Conservation (phyloP, 2,329 filamentous ascomycete genomes). For the Pseudogymnoascus sp. region DNA sequence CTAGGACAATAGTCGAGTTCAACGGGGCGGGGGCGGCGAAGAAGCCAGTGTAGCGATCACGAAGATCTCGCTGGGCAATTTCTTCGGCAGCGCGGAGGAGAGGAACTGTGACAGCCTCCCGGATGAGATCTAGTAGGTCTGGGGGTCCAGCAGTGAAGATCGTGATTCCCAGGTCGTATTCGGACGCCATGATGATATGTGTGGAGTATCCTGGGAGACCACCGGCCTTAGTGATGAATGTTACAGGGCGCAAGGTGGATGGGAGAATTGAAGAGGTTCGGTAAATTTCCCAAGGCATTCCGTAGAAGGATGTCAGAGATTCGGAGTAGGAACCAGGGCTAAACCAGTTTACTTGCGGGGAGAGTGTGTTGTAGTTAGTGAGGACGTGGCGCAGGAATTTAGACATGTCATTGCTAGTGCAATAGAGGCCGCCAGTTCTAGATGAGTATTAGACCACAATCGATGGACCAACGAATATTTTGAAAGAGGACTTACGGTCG, state of each 20-base stretch:
- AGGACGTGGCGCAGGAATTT: constrained; percentile 35
- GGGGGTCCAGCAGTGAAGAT: constrained; percentile 24
- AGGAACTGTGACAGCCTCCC: background rate
- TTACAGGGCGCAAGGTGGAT: constrained; percentile 30
- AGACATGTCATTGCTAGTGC: constrained; percentile 30
- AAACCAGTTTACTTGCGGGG: constrained; percentile 28
- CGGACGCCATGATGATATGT: constrained; percentile 32
- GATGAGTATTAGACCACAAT: background rate
- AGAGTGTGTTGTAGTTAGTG: constrained; percentile 33
- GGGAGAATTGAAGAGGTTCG: constrained; percentile 32
- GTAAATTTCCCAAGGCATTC: constrained; percentile 40
- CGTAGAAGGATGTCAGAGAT: constrained; percentile 33
- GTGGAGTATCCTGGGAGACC: constrained; percentile 34
- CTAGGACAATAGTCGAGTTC: constrained; percentile 4
- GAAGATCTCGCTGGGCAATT: background rate
- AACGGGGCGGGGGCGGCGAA: background rate
- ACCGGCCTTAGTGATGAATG: constrained; percentile 37
- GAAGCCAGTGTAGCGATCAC: background rate
- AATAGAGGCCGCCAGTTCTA: background rate
- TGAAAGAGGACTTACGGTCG: constrained; percentile 22
- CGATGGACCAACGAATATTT: background rate
- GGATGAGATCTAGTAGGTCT: background rate
- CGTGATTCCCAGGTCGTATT: constrained; percentile 36
- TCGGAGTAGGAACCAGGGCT: constrained; percentile 30
- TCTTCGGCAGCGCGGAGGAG: background rate